These are phyloP conservation scores for Suzukiozyma palmioleophila DNA, from an alignment of 1,139 yeast species.

Conservation along the genomic window DNA sequence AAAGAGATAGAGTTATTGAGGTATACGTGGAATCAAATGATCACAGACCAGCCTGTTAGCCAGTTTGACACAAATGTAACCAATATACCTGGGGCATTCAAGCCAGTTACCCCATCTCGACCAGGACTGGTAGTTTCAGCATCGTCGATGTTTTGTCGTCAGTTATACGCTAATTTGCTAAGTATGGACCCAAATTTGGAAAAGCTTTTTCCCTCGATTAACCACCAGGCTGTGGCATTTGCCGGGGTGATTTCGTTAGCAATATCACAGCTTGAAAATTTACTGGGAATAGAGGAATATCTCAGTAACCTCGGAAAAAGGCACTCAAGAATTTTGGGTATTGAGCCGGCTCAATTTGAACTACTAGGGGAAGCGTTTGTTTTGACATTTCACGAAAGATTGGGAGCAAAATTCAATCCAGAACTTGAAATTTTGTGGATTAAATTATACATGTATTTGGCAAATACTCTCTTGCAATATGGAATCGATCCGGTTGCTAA, in stretches of 20 bases:
- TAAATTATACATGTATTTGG: slow-evolving; percentile 54
- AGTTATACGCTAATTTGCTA: slow-evolving; percentile 57
- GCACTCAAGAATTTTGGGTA: slow-evolving; percentile 71
- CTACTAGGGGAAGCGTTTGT: slow-evolving; percentile 77
- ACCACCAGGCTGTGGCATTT: slow-evolving; percentile 72
- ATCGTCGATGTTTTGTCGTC: slow-evolving; percentile 53
- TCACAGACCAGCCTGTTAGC: slow-evolving; percentile 32
- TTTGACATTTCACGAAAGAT: slow-evolving; percentile 70
- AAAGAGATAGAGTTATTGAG: slow-evolving; percentile 38
- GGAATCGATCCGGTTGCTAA: slow-evolving; percentile 58
- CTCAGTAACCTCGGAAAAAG: slow-evolving; percentile 65
- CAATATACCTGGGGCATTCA: slow-evolving; percentile 3
- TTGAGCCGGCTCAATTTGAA: slow-evolving; percentile 69
- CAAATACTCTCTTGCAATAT: slow-evolving; percentile 60
- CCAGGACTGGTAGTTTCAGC: slow-evolving; percentile 28
- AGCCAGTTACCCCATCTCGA: slow-evolving; percentile 1
- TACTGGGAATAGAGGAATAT: slow-evolving; percentile 50
- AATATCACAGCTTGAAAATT: slow-evolving; percentile 41
- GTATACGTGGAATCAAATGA: slow-evolving; percentile 43
- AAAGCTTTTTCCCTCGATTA: slow-evolving; percentile 57
- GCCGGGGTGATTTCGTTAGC: slow-evolving; percentile 76
- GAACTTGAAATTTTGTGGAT: slow-evolving; percentile 70
- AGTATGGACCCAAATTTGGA: slow-evolving; percentile 52
- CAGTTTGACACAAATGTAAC: neutral
- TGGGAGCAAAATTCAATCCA: slow-evolving; percentile 40